These are phyloP conservation scores for Metschnikowia dekortorum DNA, from an alignment of 805 yeast species.

Conservation along the genomic window DNA sequence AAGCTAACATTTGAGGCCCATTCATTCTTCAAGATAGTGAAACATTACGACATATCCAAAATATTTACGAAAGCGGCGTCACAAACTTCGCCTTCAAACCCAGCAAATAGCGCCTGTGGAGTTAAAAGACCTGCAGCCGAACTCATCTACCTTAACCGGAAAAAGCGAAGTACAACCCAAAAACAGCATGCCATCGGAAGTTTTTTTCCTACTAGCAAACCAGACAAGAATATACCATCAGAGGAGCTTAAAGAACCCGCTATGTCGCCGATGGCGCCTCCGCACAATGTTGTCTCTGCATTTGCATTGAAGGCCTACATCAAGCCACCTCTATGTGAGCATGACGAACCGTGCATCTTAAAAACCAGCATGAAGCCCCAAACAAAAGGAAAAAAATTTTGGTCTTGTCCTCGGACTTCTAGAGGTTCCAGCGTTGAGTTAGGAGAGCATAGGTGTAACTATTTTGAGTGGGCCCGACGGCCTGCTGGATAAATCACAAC, in stretches of 20 bases:
- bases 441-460: conserved; percentile 16
- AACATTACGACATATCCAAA: conserved; percentile 30
- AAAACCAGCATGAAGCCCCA: conserved; percentile 25
- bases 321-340: conserved; percentile 26
- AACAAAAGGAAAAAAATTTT: conserved; percentile 29
- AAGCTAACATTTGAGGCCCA: conserved; percentile 22
- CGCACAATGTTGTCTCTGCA: conserved; percentile 5
- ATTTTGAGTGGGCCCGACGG: conserved; percentile 16
- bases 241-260: background rate
- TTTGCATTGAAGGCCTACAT: conserved; percentile 18
- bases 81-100: background rate
- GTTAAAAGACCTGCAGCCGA: background rate
- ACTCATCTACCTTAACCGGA: conserved; percentile 5
- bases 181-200: conserved; percentile 23
- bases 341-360: conserved; percentile 23
- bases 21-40: conserved; percentile 17
- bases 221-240: background rate
- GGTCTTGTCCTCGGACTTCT: conserved; percentile 25
- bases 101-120: background rate
- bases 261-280: background rate
- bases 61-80: conserved; percentile 20
- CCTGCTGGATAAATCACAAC: background rate
- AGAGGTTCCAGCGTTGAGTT: conserved; percentile 12
- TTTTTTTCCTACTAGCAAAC: conserved; percentile 18
- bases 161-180: background rate